phyloP scores from a whole-genome alignment of 2,329 filamentous ascomycete genomes.

The Domatiomyces catenatus region DNA sequence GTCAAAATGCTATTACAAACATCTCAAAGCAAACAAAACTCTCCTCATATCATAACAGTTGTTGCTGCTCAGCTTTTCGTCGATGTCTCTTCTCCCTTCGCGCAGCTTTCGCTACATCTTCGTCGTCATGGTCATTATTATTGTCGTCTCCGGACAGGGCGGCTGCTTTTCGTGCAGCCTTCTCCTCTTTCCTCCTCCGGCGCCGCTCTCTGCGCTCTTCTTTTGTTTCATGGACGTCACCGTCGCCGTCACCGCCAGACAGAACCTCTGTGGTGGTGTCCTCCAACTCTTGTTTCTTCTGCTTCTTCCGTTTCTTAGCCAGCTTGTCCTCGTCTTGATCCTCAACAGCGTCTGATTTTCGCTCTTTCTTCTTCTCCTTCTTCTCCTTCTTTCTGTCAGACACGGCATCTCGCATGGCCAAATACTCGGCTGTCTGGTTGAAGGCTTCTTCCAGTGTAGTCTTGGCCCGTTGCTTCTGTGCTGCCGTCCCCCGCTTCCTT shows the following conservation, averaged over 20 bases:
- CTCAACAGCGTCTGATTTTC: neutral
- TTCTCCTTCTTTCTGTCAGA: neutral
- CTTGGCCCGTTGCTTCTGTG: neutral
- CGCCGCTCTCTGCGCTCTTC: conserved; percentile 13
- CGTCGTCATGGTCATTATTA: neutral
- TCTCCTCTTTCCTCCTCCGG: conserved; percentile 10
- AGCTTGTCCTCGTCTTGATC: neutral
- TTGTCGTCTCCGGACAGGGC: neutral
- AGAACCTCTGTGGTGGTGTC: conserved; percentile 6
- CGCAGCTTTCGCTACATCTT: conserved; percentile 6
- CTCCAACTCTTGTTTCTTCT: conserved; percentile 1
- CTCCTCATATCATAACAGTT: too few relatives aligned
- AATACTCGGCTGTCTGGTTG: neutral
- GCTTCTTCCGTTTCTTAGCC: conserved; percentile 3
- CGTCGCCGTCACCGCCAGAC: conserved; percentile 9
- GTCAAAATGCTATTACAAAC: neutral
- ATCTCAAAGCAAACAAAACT: neutral
- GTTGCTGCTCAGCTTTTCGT: conserved; percentile 8
- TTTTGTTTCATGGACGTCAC: conserved; percentile 12
- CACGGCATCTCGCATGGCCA: neutral
- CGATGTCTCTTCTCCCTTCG: conserved; percentile 10
- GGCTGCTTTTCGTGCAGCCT: neutral
- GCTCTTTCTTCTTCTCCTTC: neutral
- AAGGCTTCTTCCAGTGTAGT: neutral
- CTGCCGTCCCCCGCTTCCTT: neutral